phyloP scores from a whole-genome alignment of 1,284 basidiomycete species.

The Trichosporon ovoides region DNA sequence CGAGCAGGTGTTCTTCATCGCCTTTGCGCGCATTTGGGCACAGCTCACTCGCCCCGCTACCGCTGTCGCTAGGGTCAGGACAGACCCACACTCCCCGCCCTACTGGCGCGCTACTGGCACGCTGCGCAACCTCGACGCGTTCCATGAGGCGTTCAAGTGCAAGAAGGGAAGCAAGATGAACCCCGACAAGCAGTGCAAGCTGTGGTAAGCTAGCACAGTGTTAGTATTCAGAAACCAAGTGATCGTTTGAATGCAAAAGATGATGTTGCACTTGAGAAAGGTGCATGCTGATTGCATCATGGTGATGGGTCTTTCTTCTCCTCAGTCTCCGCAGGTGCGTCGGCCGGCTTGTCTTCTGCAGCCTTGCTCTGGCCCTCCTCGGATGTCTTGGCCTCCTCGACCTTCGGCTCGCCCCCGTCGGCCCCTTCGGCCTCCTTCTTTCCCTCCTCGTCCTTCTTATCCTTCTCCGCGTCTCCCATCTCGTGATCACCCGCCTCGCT shows the following conservation, averaged over 20 bases:
- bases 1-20: conserved; percentile 86
- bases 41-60: conserved; percentile 41
- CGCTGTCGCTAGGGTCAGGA: conserved; percentile 69
- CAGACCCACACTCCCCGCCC: conserved; percentile 83
- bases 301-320: not conserved
- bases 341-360: not conserved
- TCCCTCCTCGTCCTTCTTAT: not conserved
- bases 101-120: conserved; percentile 76
- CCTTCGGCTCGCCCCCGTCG: not conserved
- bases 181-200: conserved; percentile 8
- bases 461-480: conserved; percentile 1
- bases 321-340: not conserved
- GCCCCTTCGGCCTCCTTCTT: not conserved
- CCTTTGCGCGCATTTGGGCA: conserved; percentile 57
- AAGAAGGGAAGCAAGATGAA: conserved; percentile 41
- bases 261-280: not conserved
- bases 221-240: not conserved
- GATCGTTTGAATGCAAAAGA: not conserved
- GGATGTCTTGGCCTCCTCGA: not conserved
- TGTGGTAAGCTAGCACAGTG: conserved; percentile 21
- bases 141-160: conserved; percentile 48
- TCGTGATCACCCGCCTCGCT: not conserved
- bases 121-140: conserved; percentile 52
- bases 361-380: too few species aligned
- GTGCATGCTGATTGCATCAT: not conserved